Conservation (phyloP, 257 asterid species). For the Scutellaria galericulata region DNA sequence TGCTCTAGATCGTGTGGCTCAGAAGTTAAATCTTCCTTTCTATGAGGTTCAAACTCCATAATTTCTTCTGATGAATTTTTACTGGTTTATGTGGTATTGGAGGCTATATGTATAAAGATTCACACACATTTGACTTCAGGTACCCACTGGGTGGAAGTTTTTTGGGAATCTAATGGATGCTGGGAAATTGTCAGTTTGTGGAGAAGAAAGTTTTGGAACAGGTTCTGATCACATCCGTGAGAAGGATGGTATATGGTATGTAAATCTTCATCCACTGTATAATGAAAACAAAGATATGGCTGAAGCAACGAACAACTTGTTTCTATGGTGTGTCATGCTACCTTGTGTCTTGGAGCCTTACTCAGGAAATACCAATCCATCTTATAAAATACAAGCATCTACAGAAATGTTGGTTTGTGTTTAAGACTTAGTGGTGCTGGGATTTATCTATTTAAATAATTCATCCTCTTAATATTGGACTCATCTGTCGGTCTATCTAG, state of each 20-base stretch:
- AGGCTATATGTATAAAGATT: neutral
- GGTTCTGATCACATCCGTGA: conserved; percentile 99
- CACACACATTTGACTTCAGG: conserved; percentile 51
- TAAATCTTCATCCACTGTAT: conserved; percentile 25
- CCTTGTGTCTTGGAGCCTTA: too few species aligned
- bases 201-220: conserved; percentile 99
- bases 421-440: too few species aligned
- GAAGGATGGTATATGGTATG: conserved; percentile 97
- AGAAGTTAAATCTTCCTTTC: conserved; percentile 78
- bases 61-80: conserved; percentile 1
- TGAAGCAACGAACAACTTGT: too few species aligned
- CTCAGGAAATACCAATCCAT: too few species aligned
- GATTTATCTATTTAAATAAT: too few species aligned
- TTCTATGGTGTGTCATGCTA: too few species aligned
- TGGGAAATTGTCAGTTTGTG: conserved; percentile 87
- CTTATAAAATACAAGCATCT: too few species aligned
- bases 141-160: conserved; percentile 99
- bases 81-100: neutral
- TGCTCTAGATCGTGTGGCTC: conserved; percentile 93
- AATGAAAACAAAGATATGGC: neutral
- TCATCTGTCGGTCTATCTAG: too few species aligned
- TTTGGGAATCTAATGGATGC: conserved; percentile 99
- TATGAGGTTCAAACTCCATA: conserved; percentile 60
- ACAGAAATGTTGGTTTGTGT: too few species aligned
- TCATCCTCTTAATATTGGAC: too few species aligned